These are phyloP conservation scores for Malania oleifera DNA, from an alignment of 164 flowering plant species.

Conservation along the genomic window DNA sequence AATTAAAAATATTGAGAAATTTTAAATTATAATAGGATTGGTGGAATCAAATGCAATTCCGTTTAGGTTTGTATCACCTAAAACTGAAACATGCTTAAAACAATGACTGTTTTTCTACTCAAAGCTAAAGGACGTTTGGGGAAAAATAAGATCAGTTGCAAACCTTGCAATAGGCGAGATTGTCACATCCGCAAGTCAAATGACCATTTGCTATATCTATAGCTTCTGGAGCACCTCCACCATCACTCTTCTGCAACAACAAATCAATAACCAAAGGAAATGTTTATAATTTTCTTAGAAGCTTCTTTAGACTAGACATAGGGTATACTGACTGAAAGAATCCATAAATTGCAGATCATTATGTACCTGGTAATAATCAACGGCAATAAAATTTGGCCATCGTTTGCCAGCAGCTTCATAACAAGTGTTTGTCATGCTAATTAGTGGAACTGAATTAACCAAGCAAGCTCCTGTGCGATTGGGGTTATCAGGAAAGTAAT, in stretches of 20 bases:
- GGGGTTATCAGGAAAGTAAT: slow-evolving; percentile 35
- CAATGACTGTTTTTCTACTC: neutral
- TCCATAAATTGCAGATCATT: neutral
- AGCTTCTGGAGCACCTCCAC: slow-evolving; percentile 45
- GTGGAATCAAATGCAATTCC: no score
- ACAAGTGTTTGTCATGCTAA: slow-evolving; percentile 33
- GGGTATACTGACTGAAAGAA: neutral
- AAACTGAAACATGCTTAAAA: no score
- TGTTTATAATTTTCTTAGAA: neutral
- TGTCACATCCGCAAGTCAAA: slow-evolving; percentile 40
- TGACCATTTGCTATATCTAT: slow-evolving; percentile 38
- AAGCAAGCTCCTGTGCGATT: slow-evolving; percentile 24
- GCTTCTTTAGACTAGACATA: no score
- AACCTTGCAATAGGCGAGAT: slow-evolving; percentile 44
- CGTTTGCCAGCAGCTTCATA: slow-evolving; percentile 34
- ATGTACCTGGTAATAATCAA: slow-evolving; percentile 38
- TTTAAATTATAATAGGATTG: no score
- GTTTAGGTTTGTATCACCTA: no score
- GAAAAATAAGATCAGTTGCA: neutral
- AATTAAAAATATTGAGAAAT: no score
- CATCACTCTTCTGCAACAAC: slow-evolving; percentile 36
- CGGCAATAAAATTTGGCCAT: slow-evolving; percentile 51
- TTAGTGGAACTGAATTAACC: slow-evolving; percentile 35
- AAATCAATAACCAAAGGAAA: neutral
- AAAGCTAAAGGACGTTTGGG: neutral